Evolutionary conservation across 768 basidiomycete species (phyloP).

Genomic region (Suillus sp.): DNA sequence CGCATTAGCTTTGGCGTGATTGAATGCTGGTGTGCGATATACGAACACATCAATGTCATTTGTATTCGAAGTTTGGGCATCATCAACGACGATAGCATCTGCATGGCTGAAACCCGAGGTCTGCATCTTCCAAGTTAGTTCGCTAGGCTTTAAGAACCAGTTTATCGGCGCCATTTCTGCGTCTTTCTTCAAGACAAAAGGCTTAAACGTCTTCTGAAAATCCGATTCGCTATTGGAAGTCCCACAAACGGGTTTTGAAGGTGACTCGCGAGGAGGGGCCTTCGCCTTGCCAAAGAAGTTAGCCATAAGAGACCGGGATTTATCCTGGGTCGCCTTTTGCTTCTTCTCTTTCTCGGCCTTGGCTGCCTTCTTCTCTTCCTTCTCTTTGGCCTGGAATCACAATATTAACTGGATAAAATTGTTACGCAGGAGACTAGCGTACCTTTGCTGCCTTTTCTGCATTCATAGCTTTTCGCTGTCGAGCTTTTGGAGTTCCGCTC

Average conservation of each 20-base stretch:
- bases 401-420: constrained; percentile 14
- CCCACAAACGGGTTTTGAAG: constrained; percentile 27
- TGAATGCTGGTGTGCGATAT: constrained; percentile 21
- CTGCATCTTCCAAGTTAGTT: constrained; percentile 28
- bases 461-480: constrained; percentile 55
- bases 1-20: constrained; percentile 22
- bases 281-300: constrained; percentile 77
- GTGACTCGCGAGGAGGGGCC: constrained; percentile 25
- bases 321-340: constrained; percentile 67
- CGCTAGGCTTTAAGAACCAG: constrained; percentile 50
- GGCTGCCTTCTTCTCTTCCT: constrained; percentile 64
- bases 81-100: constrained; percentile 65
- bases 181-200: constrained; percentile 79
- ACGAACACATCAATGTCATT: constrained; percentile 12
- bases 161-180: constrained; percentile 72
- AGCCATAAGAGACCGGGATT: constrained; percentile 74
- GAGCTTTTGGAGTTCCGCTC: constrained; percentile 34
- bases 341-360: constrained; percentile 74
- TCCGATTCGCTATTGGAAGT: constrained; percentile 53
- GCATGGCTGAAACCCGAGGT: constrained; percentile 30
- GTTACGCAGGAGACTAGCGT: constrained; percentile 1
- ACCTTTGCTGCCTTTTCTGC: constrained; percentile 50
- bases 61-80: constrained; percentile 37
- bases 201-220: constrained; percentile 75
- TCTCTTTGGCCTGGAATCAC: constrained; percentile 61